Evolutionary conservation across 805 yeast genomes (phyloP).

Genomic region (Lipomyces yamadae): DNA sequence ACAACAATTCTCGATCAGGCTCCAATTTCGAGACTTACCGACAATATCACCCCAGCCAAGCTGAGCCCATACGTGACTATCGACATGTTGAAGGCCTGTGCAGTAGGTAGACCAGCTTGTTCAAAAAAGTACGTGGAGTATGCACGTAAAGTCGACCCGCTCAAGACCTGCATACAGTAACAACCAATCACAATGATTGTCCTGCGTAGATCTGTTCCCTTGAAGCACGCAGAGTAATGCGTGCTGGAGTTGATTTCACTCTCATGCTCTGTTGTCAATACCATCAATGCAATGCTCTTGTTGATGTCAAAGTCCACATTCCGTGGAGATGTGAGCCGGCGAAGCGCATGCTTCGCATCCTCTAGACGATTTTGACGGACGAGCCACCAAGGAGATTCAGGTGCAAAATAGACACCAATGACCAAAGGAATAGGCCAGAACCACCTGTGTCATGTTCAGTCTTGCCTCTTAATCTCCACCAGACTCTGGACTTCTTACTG

Average conservation of each 20-base stretch:
- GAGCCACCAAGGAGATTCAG: conserved; percentile 38
- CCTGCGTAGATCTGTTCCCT: conserved; percentile 32
- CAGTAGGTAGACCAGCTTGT: conserved; percentile 43
- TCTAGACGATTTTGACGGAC: conserved; percentile 12
- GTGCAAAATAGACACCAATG: conserved; percentile 57
- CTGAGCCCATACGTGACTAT: conserved; percentile 15
- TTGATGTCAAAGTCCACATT: conserved; percentile 24
- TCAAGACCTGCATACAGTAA: conserved; percentile 37
- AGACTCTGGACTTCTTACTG: conserved; percentile 46
- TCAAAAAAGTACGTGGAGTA: conserved; percentile 55
- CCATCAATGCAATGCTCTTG: conserved; percentile 23
- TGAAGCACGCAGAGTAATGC: conserved; percentile 16
- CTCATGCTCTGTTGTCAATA: conserved; percentile 19
- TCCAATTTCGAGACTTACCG: too few relatives aligned
- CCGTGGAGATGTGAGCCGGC: conserved; percentile 11
- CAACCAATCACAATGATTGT: conserved; percentile 45
- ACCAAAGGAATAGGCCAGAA: conserved; percentile 54
- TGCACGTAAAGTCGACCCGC: conserved; percentile 11
- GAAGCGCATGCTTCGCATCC: conserved; percentile 17
- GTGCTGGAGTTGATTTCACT: background rate
- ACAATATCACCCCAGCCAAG: too few relatives aligned
- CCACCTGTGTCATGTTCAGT: conserved; percentile 47
- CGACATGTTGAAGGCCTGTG: conserved; percentile 12
- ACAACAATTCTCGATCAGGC: too few relatives aligned
- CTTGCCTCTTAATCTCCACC: too few relatives aligned